Percentiles rank a stretch among this genome's conserved stretches.
phyloP scores from a whole-genome alignment of 305 asterid genomes.

The Fraxinus ornus region DNA sequence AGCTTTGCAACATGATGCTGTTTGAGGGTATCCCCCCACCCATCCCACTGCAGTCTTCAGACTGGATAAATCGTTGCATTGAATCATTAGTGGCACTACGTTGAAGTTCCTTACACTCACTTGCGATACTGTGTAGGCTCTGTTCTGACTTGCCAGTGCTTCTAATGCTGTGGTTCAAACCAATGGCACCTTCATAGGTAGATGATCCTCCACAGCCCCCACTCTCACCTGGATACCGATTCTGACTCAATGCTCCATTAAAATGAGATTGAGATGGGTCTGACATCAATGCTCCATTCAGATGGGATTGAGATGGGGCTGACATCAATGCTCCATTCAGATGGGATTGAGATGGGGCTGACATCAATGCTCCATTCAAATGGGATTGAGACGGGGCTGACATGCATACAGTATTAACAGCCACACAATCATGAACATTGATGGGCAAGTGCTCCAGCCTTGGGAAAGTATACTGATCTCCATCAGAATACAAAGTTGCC shows the following conservation, averaged over 20 bases:
- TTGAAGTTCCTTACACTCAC: conserved; percentile 60
- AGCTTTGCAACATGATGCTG: conserved; percentile 47
- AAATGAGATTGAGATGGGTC: conserved; percentile 28
- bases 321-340: background rate
- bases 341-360: conserved; percentile 29
- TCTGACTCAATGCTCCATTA: conserved; percentile 32
- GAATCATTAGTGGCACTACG: conserved; percentile 45
- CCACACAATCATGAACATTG: conserved; percentile 49
- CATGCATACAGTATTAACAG: background rate
- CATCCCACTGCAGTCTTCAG: conserved; percentile 44
- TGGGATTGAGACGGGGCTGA: conserved; percentile 35
- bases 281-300: background rate
- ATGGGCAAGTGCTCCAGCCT: conserved; percentile 48
- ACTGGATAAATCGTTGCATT: conserved; percentile 42
- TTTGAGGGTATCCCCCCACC: conserved; percentile 43
- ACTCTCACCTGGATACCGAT: conserved; percentile 53
- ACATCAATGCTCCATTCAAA: background rate
- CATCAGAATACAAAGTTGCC: conserved; percentile 45
- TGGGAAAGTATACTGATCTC: conserved; percentile 46
- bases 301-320: conserved; percentile 25
- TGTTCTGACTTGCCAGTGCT: conserved; percentile 48
- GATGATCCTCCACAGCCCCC: conserved; percentile 35
- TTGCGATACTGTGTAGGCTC: conserved; percentile 64
- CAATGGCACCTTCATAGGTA: too few relatives aligned
- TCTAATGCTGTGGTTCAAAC: too few relatives aligned